Evolutionary conservation across 2,329 filamentous ascomycete species (phyloP).

Genomic region (Simplicillium aogashimaense): DNA sequence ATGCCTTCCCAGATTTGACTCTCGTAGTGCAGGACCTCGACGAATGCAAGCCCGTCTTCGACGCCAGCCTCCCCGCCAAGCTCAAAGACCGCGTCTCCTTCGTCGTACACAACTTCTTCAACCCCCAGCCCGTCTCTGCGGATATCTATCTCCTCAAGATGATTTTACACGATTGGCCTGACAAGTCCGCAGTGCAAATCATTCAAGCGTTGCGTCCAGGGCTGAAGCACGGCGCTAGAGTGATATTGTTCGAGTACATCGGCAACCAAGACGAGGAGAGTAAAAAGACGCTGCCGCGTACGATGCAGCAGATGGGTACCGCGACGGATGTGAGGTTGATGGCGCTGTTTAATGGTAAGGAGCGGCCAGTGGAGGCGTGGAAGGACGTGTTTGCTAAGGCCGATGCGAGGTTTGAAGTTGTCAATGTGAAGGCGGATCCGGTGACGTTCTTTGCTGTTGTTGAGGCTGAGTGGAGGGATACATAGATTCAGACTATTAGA

Average conservation of each 20-base stretch:
- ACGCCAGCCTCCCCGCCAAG: constrained; percentile 21
- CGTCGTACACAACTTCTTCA: constrained; percentile 26
- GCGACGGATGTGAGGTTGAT: constrained; percentile 40
- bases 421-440: constrained; percentile 22
- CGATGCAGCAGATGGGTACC: constrained; percentile 26
- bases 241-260: constrained; percentile 28
- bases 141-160: constrained; percentile 43
- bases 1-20: constrained; percentile 27
- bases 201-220: constrained; percentile 30
- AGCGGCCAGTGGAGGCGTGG: constrained; percentile 36
- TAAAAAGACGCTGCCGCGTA: constrained; percentile 18
- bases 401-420: constrained; percentile 33
- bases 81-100: constrained; percentile 23
- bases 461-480: constrained; percentile 24
- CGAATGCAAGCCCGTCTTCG: constrained; percentile 22
- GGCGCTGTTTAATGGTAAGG: constrained; percentile 36
- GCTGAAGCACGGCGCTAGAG: constrained; percentile 30
- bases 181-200: constrained; percentile 29
- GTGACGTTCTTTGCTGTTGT: constrained; percentile 24
- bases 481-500: too few relatives aligned
- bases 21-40: constrained; percentile 35
- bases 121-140: constrained; percentile 25
- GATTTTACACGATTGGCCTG: constrained; percentile 47
- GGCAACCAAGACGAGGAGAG: constrained; percentile 18
- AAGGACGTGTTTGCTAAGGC: constrained; percentile 31